Base-by-base conservation (phyloP, 225 moss, liverwort and hornwort genomes). In the Pseudoscleropodium purum region DNA sequence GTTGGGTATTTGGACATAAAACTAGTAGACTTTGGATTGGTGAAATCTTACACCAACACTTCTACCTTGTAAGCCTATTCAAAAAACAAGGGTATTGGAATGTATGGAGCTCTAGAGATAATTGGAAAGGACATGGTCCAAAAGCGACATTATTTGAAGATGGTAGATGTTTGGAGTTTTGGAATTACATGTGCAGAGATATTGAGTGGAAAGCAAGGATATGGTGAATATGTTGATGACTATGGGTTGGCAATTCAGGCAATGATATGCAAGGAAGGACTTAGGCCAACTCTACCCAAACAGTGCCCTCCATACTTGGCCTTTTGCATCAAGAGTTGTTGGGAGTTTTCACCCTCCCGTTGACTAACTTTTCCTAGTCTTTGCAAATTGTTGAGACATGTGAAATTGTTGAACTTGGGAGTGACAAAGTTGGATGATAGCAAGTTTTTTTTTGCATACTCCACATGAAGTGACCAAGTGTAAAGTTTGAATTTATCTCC, bases 171-270 rank as follows among this genome's bases (percentile, higher is more conserved):
- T 75, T 86, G 86, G 86, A 86, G 62, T 75, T 86, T 86, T 37
- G 86, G 62, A 61, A 49, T 86, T 36, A 86, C 37, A 4, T 86
- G 75, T 49, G 62, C 9, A 0, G 49, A 61, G 49, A 86, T 86
- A 2, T 62, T 75, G 47, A 86, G 47, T 62, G 62, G 86, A 20
- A 75, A 75, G 12, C 1, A 5, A 25, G 74, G 75, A 13, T 86
- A 86, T 37, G 4, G 0, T 75, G 75, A 86, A 37, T 37, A 49
- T 37, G 19, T 4, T 45, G 5, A 57, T 1, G 2, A 36, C 5
- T 47, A 2, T 26, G 2, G 0, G 1, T 45, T 3, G 2, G 13
- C 2, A 5, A 25, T 75, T 29, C 75, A 86, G 26, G 1, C 4
- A 1, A 47, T 60, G 75, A 37, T 86, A 36, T 9, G 12, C 4